Evolutionary conservation across 495 filamentous ascomycete genomes (phyloP).

Genomic region (Penicillium pulvis): DNA sequence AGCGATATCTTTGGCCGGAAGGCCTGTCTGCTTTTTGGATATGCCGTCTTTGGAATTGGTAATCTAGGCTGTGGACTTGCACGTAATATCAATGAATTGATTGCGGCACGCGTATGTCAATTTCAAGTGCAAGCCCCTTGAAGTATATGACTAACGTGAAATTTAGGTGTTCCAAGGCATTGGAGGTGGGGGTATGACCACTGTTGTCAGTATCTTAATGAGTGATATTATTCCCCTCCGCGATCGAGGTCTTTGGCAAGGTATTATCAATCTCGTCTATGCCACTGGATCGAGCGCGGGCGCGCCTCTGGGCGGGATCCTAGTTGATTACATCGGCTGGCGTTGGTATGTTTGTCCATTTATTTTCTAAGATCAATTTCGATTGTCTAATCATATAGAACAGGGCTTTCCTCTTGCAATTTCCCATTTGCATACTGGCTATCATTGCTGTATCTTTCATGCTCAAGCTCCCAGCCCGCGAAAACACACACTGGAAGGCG

Average conservation of each 20-base stretch:
- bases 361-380: not conserved
- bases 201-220: conserved; percentile 74
- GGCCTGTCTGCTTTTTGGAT: conserved; percentile 69
- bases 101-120: conserved; percentile 58
- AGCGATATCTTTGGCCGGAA: conserved; percentile 87
- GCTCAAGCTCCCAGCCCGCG: conserved; percentile 61
- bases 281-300: conserved; percentile 69
- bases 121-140: not conserved
- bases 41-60: conserved; percentile 72
- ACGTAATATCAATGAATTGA: conserved; percentile 67
- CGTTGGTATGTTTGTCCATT: conserved; percentile 57
- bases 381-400: conserved; percentile 9
- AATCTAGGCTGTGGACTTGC: conserved; percentile 74
- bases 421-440: conserved; percentile 68
- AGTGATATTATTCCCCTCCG: conserved; percentile 76
- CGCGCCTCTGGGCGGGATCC: conserved; percentile 69
- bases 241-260: conserved; percentile 81
- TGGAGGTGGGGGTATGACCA: conserved; percentile 85
- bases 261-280: conserved; percentile 79
- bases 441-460: conserved; percentile 62
- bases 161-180: conserved; percentile 63
- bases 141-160: not conserved
- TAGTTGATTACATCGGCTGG: conserved; percentile 80
- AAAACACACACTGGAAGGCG: conserved; percentile 57
- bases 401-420: conserved; percentile 73